These are phyloP conservation scores for Cercophora scortea DNA, from an alignment of 495 filamentous ascomycete species.

Conservation along the genomic window DNA sequence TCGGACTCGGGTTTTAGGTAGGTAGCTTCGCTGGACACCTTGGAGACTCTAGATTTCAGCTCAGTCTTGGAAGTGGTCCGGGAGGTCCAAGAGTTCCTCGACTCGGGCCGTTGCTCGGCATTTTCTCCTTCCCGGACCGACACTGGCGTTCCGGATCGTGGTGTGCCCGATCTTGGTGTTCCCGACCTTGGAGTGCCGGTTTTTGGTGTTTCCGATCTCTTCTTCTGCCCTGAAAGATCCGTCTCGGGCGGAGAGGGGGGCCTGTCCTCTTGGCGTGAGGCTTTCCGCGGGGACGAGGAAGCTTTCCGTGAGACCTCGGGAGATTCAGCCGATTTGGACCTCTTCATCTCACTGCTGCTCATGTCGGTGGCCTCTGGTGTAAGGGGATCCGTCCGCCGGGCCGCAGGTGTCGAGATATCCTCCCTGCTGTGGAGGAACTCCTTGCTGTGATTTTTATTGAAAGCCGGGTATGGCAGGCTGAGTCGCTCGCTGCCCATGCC, in stretches of 20 bases:
- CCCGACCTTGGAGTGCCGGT: no score
- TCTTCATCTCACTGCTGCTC: constrained; percentile 41
- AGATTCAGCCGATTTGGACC: constrained; percentile 30
- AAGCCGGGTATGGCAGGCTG: constrained; percentile 73
- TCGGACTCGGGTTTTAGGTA: neutral
- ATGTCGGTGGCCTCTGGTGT: constrained; percentile 78
- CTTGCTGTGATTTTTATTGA: constrained; percentile 86
- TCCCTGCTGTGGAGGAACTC: constrained; percentile 51
- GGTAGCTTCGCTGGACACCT: constrained; percentile 39
- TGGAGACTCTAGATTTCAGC: constrained; percentile 40
- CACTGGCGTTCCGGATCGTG: constrained; percentile 13
- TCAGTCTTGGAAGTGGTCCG: constrained; percentile 36
- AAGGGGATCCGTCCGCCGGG: constrained; percentile 45
- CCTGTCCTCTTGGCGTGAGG: constrained; percentile 30
- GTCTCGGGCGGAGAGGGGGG: constrained; percentile 51
- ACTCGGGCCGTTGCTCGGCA: constrained; percentile 24
- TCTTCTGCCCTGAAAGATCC: constrained; percentile 41
- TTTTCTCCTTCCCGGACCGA: constrained; percentile 25
- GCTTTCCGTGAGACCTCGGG: constrained; percentile 13
- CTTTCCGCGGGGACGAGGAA: constrained; percentile 21
- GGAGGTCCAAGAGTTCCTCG: constrained; percentile 32
- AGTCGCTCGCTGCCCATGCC: constrained; percentile 36
- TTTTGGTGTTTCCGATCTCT: constrained; percentile 15
- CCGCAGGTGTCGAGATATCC: constrained; percentile 31
- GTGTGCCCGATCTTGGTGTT: no score